These are phyloP conservation scores for Magnaporthiopsis rhizophila DNA, from an alignment of 2,329 filamentous ascomycete species.

Conservation along the genomic window DNA sequence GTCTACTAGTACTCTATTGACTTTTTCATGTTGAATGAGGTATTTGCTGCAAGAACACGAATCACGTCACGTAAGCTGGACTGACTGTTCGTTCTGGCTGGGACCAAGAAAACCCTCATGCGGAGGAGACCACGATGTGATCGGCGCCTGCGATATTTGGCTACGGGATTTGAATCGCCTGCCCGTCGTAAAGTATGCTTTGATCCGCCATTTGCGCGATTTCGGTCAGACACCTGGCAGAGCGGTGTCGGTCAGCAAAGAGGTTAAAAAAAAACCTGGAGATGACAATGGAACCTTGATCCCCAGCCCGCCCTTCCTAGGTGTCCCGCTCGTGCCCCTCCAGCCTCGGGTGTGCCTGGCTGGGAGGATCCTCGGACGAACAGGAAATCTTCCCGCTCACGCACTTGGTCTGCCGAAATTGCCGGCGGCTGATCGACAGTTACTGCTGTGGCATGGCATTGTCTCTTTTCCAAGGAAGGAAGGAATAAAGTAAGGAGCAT, in stretches of 20 bases:
- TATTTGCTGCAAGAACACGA: background rate
- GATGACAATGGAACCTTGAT: background rate
- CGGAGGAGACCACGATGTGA: background rate
- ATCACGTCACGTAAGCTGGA: background rate
- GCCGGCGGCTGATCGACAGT: background rate
- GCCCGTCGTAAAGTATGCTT: too few species aligned
- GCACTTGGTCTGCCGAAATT: background rate
- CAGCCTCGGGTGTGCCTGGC: background rate
- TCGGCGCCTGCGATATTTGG: background rate
- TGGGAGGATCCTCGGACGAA: background rate
- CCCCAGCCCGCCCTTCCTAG: too few species aligned
- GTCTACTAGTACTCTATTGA: background rate
- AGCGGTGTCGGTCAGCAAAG: background rate
- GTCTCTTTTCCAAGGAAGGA: background rate
- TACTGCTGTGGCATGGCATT: background rate
- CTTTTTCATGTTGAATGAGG: background rate
- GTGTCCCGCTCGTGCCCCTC: too few species aligned
- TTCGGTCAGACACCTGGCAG: too few species aligned
- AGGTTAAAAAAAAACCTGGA: background rate
- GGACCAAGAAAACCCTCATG: background rate
- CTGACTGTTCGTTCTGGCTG: too few species aligned
- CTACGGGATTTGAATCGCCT: too few species aligned
- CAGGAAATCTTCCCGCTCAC: background rate
- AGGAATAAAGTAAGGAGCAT: background rate
- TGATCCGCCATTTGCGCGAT: too few species aligned